Base-by-base conservation (phyloP, 768 basidiomycete genomes). In the Mycena olivaceomarginata region DNA sequence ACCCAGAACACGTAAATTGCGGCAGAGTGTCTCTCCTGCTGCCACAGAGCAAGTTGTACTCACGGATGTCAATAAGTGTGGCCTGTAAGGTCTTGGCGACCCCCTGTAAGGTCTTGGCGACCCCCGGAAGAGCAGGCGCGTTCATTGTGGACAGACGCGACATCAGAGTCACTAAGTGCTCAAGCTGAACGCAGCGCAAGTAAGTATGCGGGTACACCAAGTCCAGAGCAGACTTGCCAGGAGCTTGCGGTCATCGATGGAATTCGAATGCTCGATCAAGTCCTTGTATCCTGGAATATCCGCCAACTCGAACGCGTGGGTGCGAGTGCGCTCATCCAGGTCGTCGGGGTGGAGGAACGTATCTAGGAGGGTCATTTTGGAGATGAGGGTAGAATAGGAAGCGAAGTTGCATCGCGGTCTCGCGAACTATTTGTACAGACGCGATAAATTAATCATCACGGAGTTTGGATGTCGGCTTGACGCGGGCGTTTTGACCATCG, bases 101-200 rank as follows among this genome's bases (percentile, higher is more conserved):
- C 56, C 22, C 16, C 2, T 95, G 90, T 15, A 93, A 80, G 74
- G 85, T 84, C 66, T 78, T 76, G 25, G 89, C 87, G 5, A 86
- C 39, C 56, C 22, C 16, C 2, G 13, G 18, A 5, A 70, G 25
- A 6, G 72, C 53, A 4, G 75, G 71, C 46, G 84, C 79, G 75
- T 86, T 16, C 51, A n/a, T 22, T 20, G 39, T 73, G 74, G 80
- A 66, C 60, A 90, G 85, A 20, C 89, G 88, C 2, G 95, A 88
- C 93, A 95, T 93, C 43, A 92, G 77, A 22, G 88, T 85, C 65
- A 96, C 82, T 10, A 92, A 74, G 60, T 91, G 90, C 84, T 96
- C 95, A 43, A 95, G 90, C 93, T 94, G 72, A 18, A n/a, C 7
- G n/a, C 31, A 4, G 57, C 76, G 37, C 80, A 80, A 51, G 63